Percentiles rank a stretch among this genome's conserved stretches.
These are phyloP conservation scores for Trichosporon inkin DNA, from an alignment of 1,284 basidiomycete genomes.

Conservation along the genomic window DNA sequence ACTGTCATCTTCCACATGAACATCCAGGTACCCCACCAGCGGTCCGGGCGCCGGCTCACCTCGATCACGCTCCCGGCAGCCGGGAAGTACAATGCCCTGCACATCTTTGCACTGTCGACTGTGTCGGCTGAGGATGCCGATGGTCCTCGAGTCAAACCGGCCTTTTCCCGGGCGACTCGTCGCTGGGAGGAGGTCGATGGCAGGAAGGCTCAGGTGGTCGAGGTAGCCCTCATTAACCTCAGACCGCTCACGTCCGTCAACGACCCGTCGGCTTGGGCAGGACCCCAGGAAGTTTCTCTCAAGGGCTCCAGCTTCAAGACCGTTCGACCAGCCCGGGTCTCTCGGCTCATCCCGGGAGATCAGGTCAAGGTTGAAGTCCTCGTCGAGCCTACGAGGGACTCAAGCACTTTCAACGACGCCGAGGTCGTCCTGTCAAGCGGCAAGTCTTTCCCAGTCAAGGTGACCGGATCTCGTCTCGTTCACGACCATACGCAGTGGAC, in stretches of 20 bases:
- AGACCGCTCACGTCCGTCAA: neutral
- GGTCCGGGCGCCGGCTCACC: neutral
- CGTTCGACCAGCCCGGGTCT: neutral
- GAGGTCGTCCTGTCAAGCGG: neutral
- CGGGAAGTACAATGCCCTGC: conserved; percentile 7
- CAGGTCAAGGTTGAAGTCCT: conserved; percentile 8
- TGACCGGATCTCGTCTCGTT: neutral
- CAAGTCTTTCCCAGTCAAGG: neutral
- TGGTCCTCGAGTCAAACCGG: neutral
- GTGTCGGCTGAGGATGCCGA: neutral
- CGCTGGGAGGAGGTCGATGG: conserved; percentile 11
- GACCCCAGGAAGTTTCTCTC: neutral
- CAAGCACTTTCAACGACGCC: neutral
- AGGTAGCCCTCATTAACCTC: conserved; percentile 11
- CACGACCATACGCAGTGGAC: conserved; percentile 10
- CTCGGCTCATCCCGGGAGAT: conserved; percentile 13
- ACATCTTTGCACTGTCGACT: conserved; percentile 12
- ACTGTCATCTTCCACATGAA: conserved; percentile 11
- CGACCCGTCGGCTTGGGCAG: neutral
- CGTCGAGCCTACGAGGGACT: neutral
- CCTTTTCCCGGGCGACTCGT: conserved; percentile 3
- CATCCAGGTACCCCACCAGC: neutral
- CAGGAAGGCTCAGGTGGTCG: conserved; percentile 10
- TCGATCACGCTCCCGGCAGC: neutral
- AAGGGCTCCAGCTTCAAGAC: neutral